Base-by-base conservation (phyloP, 1,139 yeast genomes). In the Ogataea hybrid region DNA sequence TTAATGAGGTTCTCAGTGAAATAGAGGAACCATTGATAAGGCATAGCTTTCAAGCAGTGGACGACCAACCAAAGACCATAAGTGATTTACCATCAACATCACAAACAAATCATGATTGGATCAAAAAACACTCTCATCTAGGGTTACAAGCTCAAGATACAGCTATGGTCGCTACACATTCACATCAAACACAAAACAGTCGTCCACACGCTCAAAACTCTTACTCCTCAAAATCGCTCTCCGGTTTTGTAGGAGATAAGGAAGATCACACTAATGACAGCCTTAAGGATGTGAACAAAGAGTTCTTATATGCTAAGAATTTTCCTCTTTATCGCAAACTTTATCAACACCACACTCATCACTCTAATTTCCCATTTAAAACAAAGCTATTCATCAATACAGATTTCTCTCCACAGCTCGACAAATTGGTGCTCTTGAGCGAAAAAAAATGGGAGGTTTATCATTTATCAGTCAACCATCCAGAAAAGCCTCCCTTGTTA, bases 291-390 rank as follows among this genome's bases (percentile, higher is more conserved):
- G 14, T 25, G 27, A 67, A 67, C 35, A 75, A 76, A 47, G 95
- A 86, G 59, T 70, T 76, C 50, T 72, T 81, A 44, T 87, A 81
- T 62, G 79, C 82, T 14, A 83, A 81, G 54, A 86, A 94, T 53
- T 89, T 87, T 64, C 97, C 97, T 1, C 77, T 81, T 44, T 86
- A 84, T 59, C 69, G 96, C 43, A 82, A 83, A 56, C 70, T 80
- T 39, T 71, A 76, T 30, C 79, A 81, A 28, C 82, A 75, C 59
- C 73, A 75, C 17, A 82, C 92, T 0, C 90, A 82, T 51, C 78
- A 79, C 22, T 60, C 73, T 27, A 72, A 69, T 44, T 66, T 62
- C 37, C 54, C 60, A 12, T 47, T 79, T 40, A 67, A 65, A 63
- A 71, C 74, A 53, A 79, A 67, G 58, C 66, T 62, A 14, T 66